Evolutionary conservation across 225 moss, liverwort and hornwort species (phyloP), one percentile per base, ranked within the genome.

Genomic region (Physcomitrellopsis africana): DNA sequence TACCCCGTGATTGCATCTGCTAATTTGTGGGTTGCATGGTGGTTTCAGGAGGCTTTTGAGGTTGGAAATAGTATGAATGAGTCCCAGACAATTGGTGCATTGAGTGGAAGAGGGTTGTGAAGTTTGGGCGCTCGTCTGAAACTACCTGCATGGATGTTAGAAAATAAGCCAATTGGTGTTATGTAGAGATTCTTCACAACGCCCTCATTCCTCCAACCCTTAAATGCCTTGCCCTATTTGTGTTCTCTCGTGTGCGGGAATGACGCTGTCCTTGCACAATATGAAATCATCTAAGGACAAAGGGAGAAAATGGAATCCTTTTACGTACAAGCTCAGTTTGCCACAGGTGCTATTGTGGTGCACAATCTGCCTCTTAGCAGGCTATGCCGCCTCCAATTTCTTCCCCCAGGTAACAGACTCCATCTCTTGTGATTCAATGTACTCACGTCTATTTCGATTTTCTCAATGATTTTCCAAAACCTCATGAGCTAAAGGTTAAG

Each of bases 331-430:
- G 81, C 77, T 95, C 55, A 85, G 90, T 29, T 84, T 95, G 27
- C 99, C 92, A 19, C 84, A 90, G 79, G 89, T 92, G 7, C 60
- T 95, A 58, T 78, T 99, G 23, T 79, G 90, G 66, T 86, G 92
- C 80, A 58, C 69, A 32, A 76, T 89, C 70, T 92, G 93, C 85
- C 94, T 99, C 77, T 86, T 92, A 45, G 82, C 87, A 55, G 99
- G 99, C 6, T 99, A 85, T 77, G 93, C 76, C 45, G 67, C 87
- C 80, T 86, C 90, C 57, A 76, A 81, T 47, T 51, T 84, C 68
- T 82, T 83, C 68, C 84, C 73, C 45, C 86, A 92, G 92, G 93
- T 93, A 23, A 41, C 52, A 73, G 43, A 13, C 27, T 51, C 53
- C 6, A 10, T 45, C 55, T 32, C 41, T 16, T 63, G 37, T 19